Evolutionary conservation across 1,284 basidiomycete species (phyloP).

Genomic region (Singerocomus inundabilis): DNA sequence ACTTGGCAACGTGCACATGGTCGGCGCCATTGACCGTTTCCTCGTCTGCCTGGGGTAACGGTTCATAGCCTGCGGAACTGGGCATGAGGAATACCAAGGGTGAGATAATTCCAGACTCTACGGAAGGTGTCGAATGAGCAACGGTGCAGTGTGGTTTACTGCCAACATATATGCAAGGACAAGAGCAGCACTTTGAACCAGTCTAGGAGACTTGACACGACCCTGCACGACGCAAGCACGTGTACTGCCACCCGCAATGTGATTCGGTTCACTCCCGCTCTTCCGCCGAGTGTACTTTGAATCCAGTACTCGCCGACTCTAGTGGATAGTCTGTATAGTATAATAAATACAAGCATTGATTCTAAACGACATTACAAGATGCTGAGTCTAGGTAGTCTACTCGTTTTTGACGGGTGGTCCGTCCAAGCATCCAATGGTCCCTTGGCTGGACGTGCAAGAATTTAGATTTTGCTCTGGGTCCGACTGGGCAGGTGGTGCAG

Average conservation of each 20-base stretch:
- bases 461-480: conserved; percentile 12
- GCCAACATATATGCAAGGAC: conserved; percentile 17
- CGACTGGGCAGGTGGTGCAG: neutral
- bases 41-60: conserved; percentile 59
- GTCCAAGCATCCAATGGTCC: neutral
- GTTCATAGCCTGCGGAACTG: conserved; percentile 61
- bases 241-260: conserved; percentile 26
- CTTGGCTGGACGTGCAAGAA: conserved; percentile 1
- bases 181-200: neutral
- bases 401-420: neutral
- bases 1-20: conserved; percentile 32
- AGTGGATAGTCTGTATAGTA: neutral
- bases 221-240: neutral
- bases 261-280: neutral
- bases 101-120: conserved; percentile 4
- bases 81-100: conserved; percentile 39
- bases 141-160: conserved; percentile 16
- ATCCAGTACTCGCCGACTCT: neutral
- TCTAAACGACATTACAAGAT: no score
- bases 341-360: no score
- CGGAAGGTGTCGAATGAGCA: conserved; percentile 4
- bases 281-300: neutral
- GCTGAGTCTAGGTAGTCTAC: conserved; percentile 2
- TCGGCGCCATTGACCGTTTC: conserved; percentile 48
- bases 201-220: conserved; percentile 15